Conservation (phyloP, 805 yeast genomes). For the Candida pseudoglaebosa region DNA sequence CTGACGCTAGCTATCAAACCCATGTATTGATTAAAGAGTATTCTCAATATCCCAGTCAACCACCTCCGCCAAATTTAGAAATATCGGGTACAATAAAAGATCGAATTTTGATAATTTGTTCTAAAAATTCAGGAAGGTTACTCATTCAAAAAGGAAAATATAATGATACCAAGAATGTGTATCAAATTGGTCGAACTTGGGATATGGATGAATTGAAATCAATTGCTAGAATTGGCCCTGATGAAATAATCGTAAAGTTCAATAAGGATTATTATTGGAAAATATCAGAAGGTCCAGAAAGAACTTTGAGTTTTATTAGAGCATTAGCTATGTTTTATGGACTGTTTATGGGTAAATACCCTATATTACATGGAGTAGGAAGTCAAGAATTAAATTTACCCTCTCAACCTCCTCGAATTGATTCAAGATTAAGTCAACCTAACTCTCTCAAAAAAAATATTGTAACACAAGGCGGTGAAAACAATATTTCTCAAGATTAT, state of each 20-base stretch:
- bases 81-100: constrained; percentile 44
- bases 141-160: constrained; percentile 83
- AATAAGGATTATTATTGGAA: constrained; percentile 83
- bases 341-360: constrained; percentile 34
- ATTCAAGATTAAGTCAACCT: constrained; percentile 8
- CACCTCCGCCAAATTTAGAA: constrained; percentile 62
- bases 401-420: constrained; percentile 6
- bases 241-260: constrained; percentile 57
- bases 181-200: constrained; percentile 95
- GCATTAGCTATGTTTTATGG: constrained; percentile 30
- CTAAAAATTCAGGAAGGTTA: constrained; percentile 62
- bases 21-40: constrained; percentile 77
- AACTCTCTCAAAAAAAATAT: constrained; percentile 16
- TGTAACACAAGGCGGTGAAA: constrained; percentile 18
- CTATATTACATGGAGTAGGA: constrained; percentile 29
- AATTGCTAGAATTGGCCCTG: constrained; percentile 50
- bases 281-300: constrained; percentile 34
- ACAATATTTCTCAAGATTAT: constrained; percentile 11
- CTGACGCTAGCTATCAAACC: constrained; percentile 54
- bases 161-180: constrained; percentile 57
- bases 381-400: constrained; percentile 33
- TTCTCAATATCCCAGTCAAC: constrained; percentile 59
- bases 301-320: constrained; percentile 33
- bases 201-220: constrained; percentile 62
- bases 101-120: constrained; percentile 58